Conservation (phyloP, 129 eudicot species). For the Artemisia tridentata region DNA sequence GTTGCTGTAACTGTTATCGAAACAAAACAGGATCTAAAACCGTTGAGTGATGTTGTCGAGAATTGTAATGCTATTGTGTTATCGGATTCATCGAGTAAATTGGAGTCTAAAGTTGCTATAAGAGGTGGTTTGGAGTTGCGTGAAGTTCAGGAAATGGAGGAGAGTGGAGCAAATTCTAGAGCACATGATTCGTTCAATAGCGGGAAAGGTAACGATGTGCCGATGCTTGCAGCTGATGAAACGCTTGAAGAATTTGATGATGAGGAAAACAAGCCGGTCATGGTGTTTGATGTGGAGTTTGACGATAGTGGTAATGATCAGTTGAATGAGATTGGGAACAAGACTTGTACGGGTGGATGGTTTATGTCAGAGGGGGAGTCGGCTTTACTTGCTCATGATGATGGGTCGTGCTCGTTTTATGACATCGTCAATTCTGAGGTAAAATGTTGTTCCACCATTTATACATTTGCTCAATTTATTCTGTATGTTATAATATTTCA, state of each 20-base stretch:
- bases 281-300: slow-evolving; percentile 60
- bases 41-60: slow-evolving; percentile 9
- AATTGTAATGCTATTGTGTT: slow-evolving; percentile 44
- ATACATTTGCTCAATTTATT: slow-evolving; percentile 7
- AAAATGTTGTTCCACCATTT: background rate
- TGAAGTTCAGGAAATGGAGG: slow-evolving; percentile 62
- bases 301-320: slow-evolving; percentile 47
- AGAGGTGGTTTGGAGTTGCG: slow-evolving; percentile 23
- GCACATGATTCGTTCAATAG: slow-evolving; percentile 27
- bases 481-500: background rate
- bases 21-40: slow-evolving; percentile 15
- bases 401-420: slow-evolving; percentile 78
- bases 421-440: slow-evolving; percentile 89
- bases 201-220: slow-evolving; percentile 34
- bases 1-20: slow-evolving; percentile 18
- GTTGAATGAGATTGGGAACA: slow-evolving; percentile 59
- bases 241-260: slow-evolving; percentile 71
- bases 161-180: slow-evolving; percentile 24
- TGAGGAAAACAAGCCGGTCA: slow-evolving; percentile 47
- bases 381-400: slow-evolving; percentile 81
- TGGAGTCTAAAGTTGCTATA: slow-evolving; percentile 28
- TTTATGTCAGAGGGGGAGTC: slow-evolving; percentile 91
- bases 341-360: slow-evolving; percentile 91
- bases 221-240: slow-evolving; percentile 55
- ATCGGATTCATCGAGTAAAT: slow-evolving; percentile 47